Conservation (phyloP, 2,329 filamentous ascomycete species). For the Apiospora kogelbergensis region DNA sequence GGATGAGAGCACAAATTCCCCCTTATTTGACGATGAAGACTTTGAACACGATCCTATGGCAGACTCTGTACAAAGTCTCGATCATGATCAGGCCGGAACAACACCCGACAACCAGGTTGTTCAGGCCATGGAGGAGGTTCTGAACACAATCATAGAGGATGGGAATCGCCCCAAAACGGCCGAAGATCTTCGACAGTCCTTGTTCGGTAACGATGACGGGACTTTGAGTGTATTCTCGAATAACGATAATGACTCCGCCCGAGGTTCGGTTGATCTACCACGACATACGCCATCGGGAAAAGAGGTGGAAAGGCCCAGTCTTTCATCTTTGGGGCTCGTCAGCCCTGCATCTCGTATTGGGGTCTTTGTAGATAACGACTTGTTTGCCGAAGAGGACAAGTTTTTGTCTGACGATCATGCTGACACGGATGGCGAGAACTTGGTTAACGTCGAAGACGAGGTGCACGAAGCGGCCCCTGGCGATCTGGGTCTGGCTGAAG, state of each 20-base stretch:
- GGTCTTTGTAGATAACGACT: constrained; percentile 89
- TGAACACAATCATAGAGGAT: constrained; percentile 90
- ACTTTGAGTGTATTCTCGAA: constrained; percentile 51
- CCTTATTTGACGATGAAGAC: constrained; percentile 81
- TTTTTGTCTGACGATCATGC: constrained; percentile 85
- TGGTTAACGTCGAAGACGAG: constrained; percentile 68
- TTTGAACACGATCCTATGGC: constrained; percentile 68
- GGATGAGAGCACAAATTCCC: constrained; percentile 58
- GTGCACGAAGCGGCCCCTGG: constrained; percentile 94
- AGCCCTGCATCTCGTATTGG: constrained; percentile 84
- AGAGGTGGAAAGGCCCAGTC: constrained; percentile 71
- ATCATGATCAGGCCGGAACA: constrained; percentile 64
- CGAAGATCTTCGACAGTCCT: constrained; percentile 63
- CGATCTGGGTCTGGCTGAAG: constrained; percentile 89
- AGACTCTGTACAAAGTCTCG: constrained; percentile 76
- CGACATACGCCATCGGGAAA: constrained; percentile 32
- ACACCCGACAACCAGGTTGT: constrained; percentile 78
- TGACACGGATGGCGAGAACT: constrained; percentile 60
- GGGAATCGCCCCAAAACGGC: constrained; percentile 59
- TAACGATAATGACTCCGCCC: constrained; percentile 57
- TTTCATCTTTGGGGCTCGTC: constrained; percentile 88
- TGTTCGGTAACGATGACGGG: constrained; percentile 60
- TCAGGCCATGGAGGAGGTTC: constrained; percentile 86
- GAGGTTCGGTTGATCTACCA: constrained; percentile 36
- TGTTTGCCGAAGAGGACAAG: constrained; percentile 87